Conservation (phyloP, 331 rosid genomes). For the Ulmus americana region DNA sequence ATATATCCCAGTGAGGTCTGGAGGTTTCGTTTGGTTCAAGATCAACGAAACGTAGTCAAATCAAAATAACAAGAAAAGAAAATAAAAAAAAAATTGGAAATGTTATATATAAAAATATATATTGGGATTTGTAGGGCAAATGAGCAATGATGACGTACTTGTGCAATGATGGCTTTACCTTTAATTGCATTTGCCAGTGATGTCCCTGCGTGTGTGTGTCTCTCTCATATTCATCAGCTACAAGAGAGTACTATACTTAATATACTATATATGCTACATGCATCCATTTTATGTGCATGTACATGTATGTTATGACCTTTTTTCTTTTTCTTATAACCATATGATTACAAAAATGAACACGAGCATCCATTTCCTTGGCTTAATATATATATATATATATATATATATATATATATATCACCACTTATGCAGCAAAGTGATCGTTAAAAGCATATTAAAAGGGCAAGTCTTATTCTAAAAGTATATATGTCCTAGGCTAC, state of each 20-base stretch:
- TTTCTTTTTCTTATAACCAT: no score
- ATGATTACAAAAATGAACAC: no score
- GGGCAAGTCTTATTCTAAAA: no score
- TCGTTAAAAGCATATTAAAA: no score
- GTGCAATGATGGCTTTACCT: constrained; percentile 37
- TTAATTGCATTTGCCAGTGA: constrained; percentile 32
- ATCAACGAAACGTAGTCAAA: constrained; percentile 29
- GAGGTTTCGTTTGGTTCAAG: not conserved
- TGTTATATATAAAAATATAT: no score
- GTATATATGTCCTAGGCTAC: no score
- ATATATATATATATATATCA: no score
- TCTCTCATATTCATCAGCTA: not conserved
- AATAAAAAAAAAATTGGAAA: not conserved
- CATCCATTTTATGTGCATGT: not conserved
- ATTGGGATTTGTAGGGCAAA: constrained; percentile 28
- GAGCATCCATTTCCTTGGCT: no score
- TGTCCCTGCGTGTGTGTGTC: constrained; percentile 4
- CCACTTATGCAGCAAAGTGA: no score
- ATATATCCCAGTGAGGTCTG: no score
- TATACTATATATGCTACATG: not conserved
- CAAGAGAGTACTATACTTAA: not conserved
- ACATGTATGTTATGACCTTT: not conserved
- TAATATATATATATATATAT: no score
- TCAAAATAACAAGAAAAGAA: not conserved
- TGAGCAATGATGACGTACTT: constrained; percentile 45